Percentiles rank a stretch among this genome's conserved stretches.
Evolutionary conservation across 1,284 basidiomycete species (phyloP).

Genomic region (Bothia castanella): DNA sequence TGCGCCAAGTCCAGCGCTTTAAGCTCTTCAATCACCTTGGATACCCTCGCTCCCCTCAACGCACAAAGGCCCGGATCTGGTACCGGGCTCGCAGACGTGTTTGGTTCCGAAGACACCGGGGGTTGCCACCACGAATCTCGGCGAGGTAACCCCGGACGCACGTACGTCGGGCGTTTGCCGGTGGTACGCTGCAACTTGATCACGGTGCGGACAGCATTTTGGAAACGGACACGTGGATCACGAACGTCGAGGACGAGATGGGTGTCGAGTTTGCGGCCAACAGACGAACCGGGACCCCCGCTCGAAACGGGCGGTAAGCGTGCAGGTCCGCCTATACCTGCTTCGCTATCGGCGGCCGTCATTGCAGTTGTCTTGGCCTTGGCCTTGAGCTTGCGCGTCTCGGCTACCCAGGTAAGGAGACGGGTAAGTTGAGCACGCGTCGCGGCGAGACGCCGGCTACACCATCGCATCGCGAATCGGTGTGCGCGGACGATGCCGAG

Average conservation of each 20-base stretch:
- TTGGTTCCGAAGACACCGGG: slow-evolving; percentile 17
- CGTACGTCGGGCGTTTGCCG: slow-evolving; percentile 16
- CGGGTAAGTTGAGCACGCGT: slow-evolving; percentile 10
- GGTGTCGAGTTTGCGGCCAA: slow-evolving; percentile 6
- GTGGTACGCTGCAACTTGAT: slow-evolving; percentile 32
- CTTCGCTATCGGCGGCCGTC: not conserved
- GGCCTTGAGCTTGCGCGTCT: not conserved
- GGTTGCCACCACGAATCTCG: slow-evolving; percentile 32
- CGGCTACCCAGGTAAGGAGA: slow-evolving; percentile 14
- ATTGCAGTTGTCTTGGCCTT: not conserved
- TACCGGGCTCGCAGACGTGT: slow-evolving; percentile 31
- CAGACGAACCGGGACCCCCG: slow-evolving; percentile 2
- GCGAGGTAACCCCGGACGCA: slow-evolving; percentile 25
- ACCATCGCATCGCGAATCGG: slow-evolving; percentile 23
- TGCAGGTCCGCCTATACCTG: not conserved
- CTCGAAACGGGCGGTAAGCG: slow-evolving; percentile 7
- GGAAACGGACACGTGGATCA: slow-evolving; percentile 30
- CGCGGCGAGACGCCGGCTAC: slow-evolving; percentile 13
- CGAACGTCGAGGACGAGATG: slow-evolving; percentile 24
- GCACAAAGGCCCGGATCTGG: slow-evolving; percentile 38
- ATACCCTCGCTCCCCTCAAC: slow-evolving; percentile 50
- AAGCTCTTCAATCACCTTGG: slow-evolving; percentile 54
- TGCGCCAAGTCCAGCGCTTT: slow-evolving; percentile 52
- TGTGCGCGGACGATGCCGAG: slow-evolving; percentile 37
- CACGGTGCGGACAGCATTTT: slow-evolving; percentile 31